phyloP scores from a whole-genome alignment of 495 filamentous ascomycete genomes.

The Rhypophila decipiens region DNA sequence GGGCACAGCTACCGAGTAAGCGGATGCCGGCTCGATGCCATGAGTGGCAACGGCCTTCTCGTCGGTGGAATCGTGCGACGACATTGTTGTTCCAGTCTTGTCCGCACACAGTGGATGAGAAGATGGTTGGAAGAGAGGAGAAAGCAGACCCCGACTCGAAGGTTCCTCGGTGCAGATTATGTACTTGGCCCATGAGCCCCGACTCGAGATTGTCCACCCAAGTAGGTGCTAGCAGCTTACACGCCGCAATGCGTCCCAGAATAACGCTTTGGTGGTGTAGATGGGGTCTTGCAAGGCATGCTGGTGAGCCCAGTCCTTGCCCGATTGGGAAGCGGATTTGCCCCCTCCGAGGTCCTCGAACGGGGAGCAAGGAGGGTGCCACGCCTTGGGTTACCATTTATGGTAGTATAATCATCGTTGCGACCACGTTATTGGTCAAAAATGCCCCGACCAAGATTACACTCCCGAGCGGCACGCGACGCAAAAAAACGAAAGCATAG shows the following conservation, averaged over 20 bases:
- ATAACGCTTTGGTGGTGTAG: too few relatives aligned
- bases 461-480: conserved; percentile 1
- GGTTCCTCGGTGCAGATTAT: neutral
- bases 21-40: conserved; percentile 6
- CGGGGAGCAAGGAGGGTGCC: conserved; percentile 7
- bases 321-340: conserved; percentile 9
- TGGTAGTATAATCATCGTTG: neutral
- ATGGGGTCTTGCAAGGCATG: too few relatives aligned
- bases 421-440: conserved; percentile 11
- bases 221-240: too few relatives aligned
- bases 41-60: conserved; percentile 18
- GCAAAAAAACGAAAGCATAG: neutral
- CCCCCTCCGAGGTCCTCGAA: conserved; percentile 21
- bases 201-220: too few relatives aligned
- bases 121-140: neutral
- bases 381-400: neutral
- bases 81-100: conserved; percentile 15
- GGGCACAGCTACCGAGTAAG: conserved; percentile 13
- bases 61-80: conserved; percentile 22
- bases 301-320: neutral
- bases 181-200: neutral
- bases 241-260: too few relatives aligned
- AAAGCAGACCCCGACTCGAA: neutral
- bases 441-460: conserved; percentile 8
- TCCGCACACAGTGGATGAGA: too few relatives aligned